Evolutionary conservation across 345 rosid genomes (phyloP), one percentile per base, ranked within the genome.

Genomic region (Kernera saxatilis): DNA sequence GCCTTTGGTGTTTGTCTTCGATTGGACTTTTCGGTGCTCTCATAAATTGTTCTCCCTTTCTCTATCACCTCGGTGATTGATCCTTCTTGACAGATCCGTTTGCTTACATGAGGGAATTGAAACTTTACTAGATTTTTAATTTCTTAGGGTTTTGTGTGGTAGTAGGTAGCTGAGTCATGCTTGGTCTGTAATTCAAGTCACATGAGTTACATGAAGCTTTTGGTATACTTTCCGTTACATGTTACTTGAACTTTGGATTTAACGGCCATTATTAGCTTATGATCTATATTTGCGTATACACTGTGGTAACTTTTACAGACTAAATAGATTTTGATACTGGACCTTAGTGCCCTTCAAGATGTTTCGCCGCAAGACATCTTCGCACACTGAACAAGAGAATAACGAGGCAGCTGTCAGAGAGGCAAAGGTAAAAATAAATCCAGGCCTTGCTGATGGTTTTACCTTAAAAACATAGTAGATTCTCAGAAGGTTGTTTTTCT

Each of bases 331-430:
- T 32, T 55, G 30, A 53, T 52, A 15, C 15, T 65, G n/a, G 66
- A 70, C 25, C 56, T n/a, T 67, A 54, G 54, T 39, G 73, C 14
- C 46, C 27, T 71, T 80, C 62, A 69, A 59, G 21, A 90, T 93
- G 97, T 88, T 90, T 84, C 88, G 90, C 36, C 82, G 83, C 50
- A 41, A 82, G 88, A 70, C 64, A 73, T 58, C 58, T 78, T 52
- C 88, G 13, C 82, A 81, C 58, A 81, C 74, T 7, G 79, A 81
- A 30, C 85, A 75, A 74, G 89, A 84, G 79, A 70, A 76, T 25
- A 53, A 61, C 0, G 93, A 83, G 5, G 29, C 61, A 1, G 52
- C 67, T 79, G 80, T 43, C 26, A 78, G 72, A 8, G 94, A 86
- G 32, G 51, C 88, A 32, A 88, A 93, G 92, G 97, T 93, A 77